phyloP scores from a whole-genome alignment of 2,329 filamentous ascomycete genomes.

The Dothideomycetes sp. region DNA sequence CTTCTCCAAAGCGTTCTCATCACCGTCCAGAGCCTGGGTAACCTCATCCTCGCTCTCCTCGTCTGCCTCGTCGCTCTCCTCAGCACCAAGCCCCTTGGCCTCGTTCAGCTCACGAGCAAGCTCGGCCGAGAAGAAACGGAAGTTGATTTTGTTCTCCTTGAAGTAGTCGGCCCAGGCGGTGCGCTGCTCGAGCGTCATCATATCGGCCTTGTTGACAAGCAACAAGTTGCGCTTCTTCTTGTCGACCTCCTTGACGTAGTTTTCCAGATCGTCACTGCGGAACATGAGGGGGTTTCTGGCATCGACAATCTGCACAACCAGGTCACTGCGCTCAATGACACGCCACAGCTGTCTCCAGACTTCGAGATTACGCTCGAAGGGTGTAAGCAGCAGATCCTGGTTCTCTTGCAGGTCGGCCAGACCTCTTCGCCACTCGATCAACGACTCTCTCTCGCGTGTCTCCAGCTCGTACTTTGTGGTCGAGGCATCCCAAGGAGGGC shows the following conservation, averaged over 20 bases:
- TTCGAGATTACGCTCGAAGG: conserved; percentile 93
- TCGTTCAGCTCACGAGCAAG: conserved; percentile 86
- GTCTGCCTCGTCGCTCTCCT: conserved; percentile 43
- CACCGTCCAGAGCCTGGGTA: conserved; percentile 34
- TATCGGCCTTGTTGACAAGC: conserved; percentile 96
- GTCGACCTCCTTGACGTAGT: conserved; percentile 89
- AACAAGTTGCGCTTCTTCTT: conserved; percentile 80
- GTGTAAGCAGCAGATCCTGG: conserved; percentile 91
- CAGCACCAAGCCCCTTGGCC: conserved; percentile 49
- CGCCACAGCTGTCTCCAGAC: conserved; percentile 98
- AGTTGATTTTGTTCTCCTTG: conserved; percentile 68
- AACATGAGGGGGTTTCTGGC: conserved; percentile 91
- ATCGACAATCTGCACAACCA: conserved; percentile 97
- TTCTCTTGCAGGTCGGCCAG: conserved; percentile 89
- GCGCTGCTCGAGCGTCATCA: conserved; percentile 87
- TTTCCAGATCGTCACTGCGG: conserved; percentile 84
- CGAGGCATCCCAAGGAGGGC: conserved; percentile 77
- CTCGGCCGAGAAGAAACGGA: conserved; percentile 92
- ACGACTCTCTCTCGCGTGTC: conserved; percentile 63
- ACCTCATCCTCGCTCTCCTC: conserved; percentile 28
- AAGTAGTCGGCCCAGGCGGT: conserved; percentile 81
- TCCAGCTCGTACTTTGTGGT: conserved; percentile 82
- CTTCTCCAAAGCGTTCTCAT: conserved; percentile 41
- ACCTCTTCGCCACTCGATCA: conserved; percentile 81
- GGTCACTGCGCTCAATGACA: conserved; percentile 91